Conservation (phyloP, 2,329 filamentous ascomycete genomes). For the Thermomyces lanuginosus region DNA sequence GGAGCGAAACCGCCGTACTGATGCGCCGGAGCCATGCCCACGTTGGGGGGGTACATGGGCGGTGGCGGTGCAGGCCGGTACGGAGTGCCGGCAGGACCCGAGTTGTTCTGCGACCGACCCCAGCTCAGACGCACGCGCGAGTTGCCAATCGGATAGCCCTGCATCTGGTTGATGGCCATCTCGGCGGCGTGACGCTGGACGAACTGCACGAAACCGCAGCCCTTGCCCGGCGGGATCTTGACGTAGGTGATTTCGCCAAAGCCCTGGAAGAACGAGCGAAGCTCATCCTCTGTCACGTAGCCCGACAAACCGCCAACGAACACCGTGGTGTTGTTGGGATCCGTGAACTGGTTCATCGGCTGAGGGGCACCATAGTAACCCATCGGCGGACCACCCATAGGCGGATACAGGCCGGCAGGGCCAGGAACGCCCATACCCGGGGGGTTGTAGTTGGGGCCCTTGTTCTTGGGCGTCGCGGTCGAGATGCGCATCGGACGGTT, state of each 20-base stretch:
- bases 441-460: slow-evolving; percentile 39
- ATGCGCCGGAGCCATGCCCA: slow-evolving; percentile 50
- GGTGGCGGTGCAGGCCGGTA: slow-evolving; percentile 84
- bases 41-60: slow-evolving; percentile 53
- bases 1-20: slow-evolving; percentile 48
- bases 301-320: slow-evolving; percentile 94
- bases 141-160: slow-evolving; percentile 97
- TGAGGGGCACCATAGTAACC: slow-evolving; percentile 49
- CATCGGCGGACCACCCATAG: slow-evolving; percentile 53
- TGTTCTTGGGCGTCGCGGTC: slow-evolving; percentile 93
- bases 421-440: slow-evolving; percentile 36
- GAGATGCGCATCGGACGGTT: slow-evolving; percentile 98
- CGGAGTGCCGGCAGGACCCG: slow-evolving; percentile 82
- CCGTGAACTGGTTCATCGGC: slow-evolving; percentile 98
- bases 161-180: slow-evolving; percentile 99
- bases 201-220: slow-evolving; percentile 97
- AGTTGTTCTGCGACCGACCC: slow-evolving; percentile 98
- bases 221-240: slow-evolving; percentile 98
- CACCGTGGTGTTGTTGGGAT: slow-evolving; percentile 98
- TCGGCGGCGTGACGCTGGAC: slow-evolving; percentile 96
- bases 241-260: slow-evolving; percentile 99
- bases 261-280: slow-evolving; percentile 99
- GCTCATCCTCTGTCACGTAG: slow-evolving; percentile 96
- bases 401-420: slow-evolving; percentile 47
- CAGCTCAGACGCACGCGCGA: slow-evolving; percentile 93